Percentiles rank a stretch among this genome's conserved stretches.
Evolutionary conservation across 441 rosid genomes (phyloP).

Genomic region (Syzygium malaccense): DNA sequence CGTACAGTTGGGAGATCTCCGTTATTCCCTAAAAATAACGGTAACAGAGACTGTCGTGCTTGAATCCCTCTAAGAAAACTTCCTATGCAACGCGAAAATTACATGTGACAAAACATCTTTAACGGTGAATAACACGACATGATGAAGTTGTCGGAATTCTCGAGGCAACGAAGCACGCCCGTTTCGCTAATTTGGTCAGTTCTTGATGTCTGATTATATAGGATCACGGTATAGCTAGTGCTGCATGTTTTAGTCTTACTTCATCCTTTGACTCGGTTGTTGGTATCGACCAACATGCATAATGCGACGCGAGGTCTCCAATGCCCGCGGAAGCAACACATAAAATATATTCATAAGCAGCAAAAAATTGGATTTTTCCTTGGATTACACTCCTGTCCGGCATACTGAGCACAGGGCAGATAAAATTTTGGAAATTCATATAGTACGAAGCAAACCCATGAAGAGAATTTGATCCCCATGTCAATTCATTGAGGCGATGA

Average conservation of each 20-base stretch:
- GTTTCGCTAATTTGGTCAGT: not conserved
- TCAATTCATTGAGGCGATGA: not conserved
- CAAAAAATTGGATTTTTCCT: not conserved
- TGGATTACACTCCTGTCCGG: not conserved
- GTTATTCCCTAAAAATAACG: no score
- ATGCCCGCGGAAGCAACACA: not conserved
- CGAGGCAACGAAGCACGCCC: not conserved
- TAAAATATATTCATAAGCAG: not conserved
- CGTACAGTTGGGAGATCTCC: not conserved
- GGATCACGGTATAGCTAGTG: not conserved
- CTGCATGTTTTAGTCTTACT: not conserved
- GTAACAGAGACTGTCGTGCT: not conserved
- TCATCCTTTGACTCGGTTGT: not conserved
- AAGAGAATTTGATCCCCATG: not conserved
- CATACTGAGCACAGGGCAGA: not conserved
- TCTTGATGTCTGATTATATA: not conserved
- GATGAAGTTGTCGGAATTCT: not conserved
- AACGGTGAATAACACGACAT: not conserved
- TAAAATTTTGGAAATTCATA: not conserved
- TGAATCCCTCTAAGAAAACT: not conserved
- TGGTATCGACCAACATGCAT: not conserved
- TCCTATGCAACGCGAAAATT: not conserved
- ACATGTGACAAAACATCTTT: not conserved
- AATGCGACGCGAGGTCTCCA: not conserved
- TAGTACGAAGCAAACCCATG: not conserved